These are phyloP conservation scores for Phytophthora constricta DNA, from an alignment of 352 stramenopile genomes.

Conservation along the genomic window DNA sequence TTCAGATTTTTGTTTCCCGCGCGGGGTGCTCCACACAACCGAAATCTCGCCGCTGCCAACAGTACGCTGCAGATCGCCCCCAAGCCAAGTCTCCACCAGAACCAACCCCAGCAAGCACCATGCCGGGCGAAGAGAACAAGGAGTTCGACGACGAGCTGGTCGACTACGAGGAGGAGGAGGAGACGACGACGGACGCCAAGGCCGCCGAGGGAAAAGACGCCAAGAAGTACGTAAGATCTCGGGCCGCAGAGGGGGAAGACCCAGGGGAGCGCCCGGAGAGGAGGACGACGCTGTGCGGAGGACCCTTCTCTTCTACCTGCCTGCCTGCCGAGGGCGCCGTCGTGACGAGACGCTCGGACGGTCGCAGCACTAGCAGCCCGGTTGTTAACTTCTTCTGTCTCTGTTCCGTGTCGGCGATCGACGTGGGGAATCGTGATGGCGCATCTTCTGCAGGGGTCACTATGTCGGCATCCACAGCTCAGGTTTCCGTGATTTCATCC, in stretches of 20 bases:
- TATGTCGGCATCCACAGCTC: constrained; percentile 99
- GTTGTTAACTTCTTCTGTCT: constrained; percentile 91
- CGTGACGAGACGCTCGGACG: constrained; percentile 32
- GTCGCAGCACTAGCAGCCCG: constrained; percentile 27
- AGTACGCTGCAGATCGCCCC: constrained; percentile 23
- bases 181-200: constrained; percentile 83
- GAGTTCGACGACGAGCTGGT: constrained; percentile 90
- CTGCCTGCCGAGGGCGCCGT: constrained; percentile 19
- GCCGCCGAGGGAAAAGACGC: constrained; percentile 83
- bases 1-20: constrained; percentile 33
- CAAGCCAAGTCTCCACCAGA: too few relatives aligned
- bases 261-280: constrained; percentile 30
- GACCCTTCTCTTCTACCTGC: too few relatives aligned
- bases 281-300: constrained; percentile 26
- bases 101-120: constrained; percentile 46
- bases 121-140: constrained; percentile 88
- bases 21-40: constrained; percentile 43
- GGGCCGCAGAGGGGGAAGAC: neutral
- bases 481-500: constrained; percentile 99
- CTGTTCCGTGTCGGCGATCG: constrained; percentile 60
- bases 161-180: constrained; percentile 91
- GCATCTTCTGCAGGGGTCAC: constrained; percentile 90
- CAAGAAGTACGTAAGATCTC: constrained; percentile 91
- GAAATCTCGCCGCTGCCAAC: constrained; percentile 36
- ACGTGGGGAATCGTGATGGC: constrained; percentile 30